Evolutionary conservation across 345 rosid genomes (phyloP), one percentile per base, ranked within the genome.

Genomic region (Populus nigra): DNA sequence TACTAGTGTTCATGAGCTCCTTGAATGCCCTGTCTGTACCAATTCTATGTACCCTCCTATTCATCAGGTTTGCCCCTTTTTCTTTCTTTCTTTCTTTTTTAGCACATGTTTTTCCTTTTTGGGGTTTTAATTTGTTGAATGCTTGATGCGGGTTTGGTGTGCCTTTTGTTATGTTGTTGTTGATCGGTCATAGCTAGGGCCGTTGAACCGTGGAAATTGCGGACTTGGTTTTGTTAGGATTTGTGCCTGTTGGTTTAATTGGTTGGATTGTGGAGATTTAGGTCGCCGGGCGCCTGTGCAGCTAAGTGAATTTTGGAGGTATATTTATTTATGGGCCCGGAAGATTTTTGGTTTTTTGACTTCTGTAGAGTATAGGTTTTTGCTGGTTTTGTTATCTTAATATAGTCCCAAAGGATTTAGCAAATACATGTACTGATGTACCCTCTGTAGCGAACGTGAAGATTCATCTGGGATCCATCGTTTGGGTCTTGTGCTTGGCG

Each of bases 11-110:
- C 97, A 94, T 71, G 99, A 96, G 84, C 84, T 96, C 84, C 92
- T 96, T 0, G 99, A 96, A 73, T 96, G 99, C 84, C 99, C 99
- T 43, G 99, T 96, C 69, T 96, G 99, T 77, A 92, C 99, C 78
- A 91, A 90, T 78, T 96, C 98, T 65, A 96, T 96, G 99, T 94
- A 94, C 75, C 99, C 99, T 74, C 98, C 99, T 66, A 96, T 96
- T 79, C 98, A 96, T 80, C 99, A 96, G 99, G 99, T 96, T 35
- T 68, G 49, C 62, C 33, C 76, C 77, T 25, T 50, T 12, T 31
- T 18, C 45, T 12, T 27, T 59, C 12, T 25, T 29, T 23, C n/a
- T 10, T n/a, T 0, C 12, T 10, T 41, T 39, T 41, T 10, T 41
- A 41, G 65, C 29, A 59, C 9, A 23, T 23, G 29, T 23, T 23